Evolutionary conservation across 2,329 filamentous ascomycete genomes (phyloP).

Genomic region (Fusarium cyanostomum): DNA sequence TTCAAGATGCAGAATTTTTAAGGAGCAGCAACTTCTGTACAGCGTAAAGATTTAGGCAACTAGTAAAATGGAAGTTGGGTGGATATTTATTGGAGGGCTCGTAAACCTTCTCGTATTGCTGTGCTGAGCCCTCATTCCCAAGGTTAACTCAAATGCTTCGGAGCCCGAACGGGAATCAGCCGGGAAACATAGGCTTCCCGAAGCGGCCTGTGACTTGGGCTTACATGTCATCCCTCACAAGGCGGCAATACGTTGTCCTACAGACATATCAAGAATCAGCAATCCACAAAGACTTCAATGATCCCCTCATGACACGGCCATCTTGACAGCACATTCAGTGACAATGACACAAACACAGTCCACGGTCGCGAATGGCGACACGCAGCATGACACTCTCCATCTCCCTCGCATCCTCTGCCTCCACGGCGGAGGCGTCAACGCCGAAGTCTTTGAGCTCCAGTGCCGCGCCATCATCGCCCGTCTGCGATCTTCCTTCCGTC

Average conservation of each 20-base stretch:
- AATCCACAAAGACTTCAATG: background rate
- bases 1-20: conserved; percentile 7
- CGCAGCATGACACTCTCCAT: conserved; percentile 24
- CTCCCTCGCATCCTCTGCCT: conserved; percentile 79
- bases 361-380: background rate
- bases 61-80: background rate
- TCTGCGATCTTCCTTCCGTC: conserved; percentile 68
- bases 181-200: conserved; percentile 21
- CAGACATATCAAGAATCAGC: background rate
- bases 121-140: background rate
- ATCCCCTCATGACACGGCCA: background rate
- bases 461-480: conserved; percentile 62
- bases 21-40: background rate
- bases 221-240: background rate
- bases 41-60: conserved; percentile 5
- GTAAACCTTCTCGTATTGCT: background rate
- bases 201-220: conserved; percentile 6
- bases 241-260: conserved; percentile 2
- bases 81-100: background rate
- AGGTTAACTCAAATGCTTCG: conserved; percentile 3
- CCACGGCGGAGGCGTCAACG: conserved; percentile 81
- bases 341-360: conserved; percentile 35
- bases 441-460: conserved; percentile 74
- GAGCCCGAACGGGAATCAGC: conserved; percentile 19
- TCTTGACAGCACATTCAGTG: background rate